Percentiles rank a stretch among this genome's conserved stretches.
These are phyloP conservation scores for Sporothrix brunneoviolacea DNA, from an alignment of 2,329 filamentous ascomycete genomes.

Conservation along the genomic window DNA sequence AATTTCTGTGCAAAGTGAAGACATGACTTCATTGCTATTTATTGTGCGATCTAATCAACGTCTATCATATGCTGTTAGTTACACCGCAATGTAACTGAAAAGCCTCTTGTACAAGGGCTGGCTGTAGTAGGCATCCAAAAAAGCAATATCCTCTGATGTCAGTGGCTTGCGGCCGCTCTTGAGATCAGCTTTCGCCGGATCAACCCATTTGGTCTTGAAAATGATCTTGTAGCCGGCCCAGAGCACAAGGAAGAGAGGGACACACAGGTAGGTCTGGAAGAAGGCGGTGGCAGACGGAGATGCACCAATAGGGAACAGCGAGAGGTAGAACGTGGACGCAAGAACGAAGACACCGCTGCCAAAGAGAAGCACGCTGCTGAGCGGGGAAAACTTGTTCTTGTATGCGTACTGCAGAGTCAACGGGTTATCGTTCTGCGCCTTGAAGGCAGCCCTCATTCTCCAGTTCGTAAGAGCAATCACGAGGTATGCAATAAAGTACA, in stretches of 20 bases:
- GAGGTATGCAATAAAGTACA: slow-evolving; percentile 3
- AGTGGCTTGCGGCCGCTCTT: neutral
- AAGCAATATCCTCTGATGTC: neutral
- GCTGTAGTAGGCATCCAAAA: neutral
- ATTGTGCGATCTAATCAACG: no score
- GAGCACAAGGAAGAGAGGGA: neutral
- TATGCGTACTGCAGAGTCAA: neutral
- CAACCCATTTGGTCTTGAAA: neutral
- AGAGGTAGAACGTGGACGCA: neutral
- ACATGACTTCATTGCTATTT: no score
- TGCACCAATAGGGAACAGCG: neutral
- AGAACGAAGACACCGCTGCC: neutral
- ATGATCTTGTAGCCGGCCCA: neutral
- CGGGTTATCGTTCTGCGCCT: neutral
- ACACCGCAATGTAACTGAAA: no score
- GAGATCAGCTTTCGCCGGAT: neutral
- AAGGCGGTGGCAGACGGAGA: neutral
- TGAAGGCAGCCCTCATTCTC: neutral
- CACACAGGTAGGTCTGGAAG: neutral
- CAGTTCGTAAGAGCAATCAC: neutral
- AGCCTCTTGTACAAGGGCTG: no score
- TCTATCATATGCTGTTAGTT: no score
- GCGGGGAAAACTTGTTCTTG: neutral
- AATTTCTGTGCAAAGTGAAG: no score
- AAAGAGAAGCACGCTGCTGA: neutral